A percentile compares a stretch with the other conserved stretches of the same genome.
Evolutionary conservation across 2,329 filamentous ascomycete genomes (phyloP).

Genomic region (Hypoxylon sp.): DNA sequence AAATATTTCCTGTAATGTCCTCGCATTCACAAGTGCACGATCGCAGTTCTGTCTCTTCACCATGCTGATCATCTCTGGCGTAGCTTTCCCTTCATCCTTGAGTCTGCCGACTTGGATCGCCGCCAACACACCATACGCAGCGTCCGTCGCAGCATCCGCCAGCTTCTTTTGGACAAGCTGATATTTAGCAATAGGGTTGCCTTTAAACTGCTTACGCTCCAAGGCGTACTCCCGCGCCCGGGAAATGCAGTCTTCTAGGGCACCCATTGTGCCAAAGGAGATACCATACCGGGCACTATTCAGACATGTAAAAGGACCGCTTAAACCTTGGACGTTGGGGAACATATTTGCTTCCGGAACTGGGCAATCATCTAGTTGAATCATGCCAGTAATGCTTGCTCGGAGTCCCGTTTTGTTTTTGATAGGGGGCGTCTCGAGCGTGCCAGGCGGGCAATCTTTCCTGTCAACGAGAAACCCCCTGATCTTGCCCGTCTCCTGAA

Average conservation of each 20-base stretch:
- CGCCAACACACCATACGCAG: conserved; percentile 89
- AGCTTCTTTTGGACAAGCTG: conserved; percentile 99
- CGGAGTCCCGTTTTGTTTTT: conserved; percentile 96
- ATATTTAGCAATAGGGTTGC: conserved; percentile 93
- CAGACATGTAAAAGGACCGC: conserved; percentile 91
- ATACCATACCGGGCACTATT: conserved; percentile 96
- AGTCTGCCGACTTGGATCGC: conserved; percentile 90
- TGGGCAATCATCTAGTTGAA: conserved; percentile 91
- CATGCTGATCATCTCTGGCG: conserved; percentile 97
- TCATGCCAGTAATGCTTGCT: conserved; percentile 97
- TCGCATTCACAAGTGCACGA: conserved; percentile 81
- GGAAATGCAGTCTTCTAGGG: conserved; percentile 89
- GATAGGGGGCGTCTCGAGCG: conserved; percentile 89
- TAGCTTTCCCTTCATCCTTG: conserved; percentile 89
- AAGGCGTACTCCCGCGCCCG: conserved; percentile 88
- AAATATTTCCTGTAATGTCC: conserved; percentile 92
- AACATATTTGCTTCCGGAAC: conserved; percentile 95
- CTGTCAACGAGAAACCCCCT: conserved; percentile 92
- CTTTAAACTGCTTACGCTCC: conserved; percentile 95
- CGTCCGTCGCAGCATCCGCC: conserved; percentile 90
- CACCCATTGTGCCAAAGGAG: conserved; percentile 92
- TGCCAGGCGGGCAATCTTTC: conserved; percentile 85
- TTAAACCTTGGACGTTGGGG: conserved; percentile 86
- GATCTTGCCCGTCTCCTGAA: conserved; percentile 92
- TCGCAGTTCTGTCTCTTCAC: conserved; percentile 99